Percentiles rank a stretch among this genome's conserved stretches.
phyloP scores from a whole-genome alignment of 768 basidiomycete species.

The Heimioporus sp. region DNA sequence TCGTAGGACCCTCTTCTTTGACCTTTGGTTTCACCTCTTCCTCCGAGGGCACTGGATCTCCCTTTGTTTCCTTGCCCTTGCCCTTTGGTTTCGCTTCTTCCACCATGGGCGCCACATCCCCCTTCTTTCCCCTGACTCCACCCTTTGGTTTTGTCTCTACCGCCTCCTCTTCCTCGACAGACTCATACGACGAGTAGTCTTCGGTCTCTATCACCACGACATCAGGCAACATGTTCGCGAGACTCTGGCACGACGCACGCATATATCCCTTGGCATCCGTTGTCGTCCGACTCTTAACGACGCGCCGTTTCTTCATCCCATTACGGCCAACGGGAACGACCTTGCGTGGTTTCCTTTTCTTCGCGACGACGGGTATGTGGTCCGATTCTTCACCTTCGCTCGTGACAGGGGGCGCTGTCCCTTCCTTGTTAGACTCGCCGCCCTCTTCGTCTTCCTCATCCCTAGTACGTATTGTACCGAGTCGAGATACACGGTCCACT shows the following conservation, averaged over 20 bases:
- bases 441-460: slow-evolving; percentile 28
- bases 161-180: slow-evolving; percentile 56
- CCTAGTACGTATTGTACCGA: slow-evolving; percentile 9
- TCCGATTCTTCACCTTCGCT: slow-evolving; percentile 30
- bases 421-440: slow-evolving; percentile 32
- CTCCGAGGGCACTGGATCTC: slow-evolving; percentile 8
- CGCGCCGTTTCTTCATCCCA: slow-evolving; percentile 70
- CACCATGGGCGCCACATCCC: slow-evolving; percentile 9
- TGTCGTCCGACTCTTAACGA: slow-evolving; percentile 54
- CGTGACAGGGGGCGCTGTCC: slow-evolving; percentile 23
- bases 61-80: slow-evolving; percentile 20
- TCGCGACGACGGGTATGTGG: slow-evolving; percentile 33
- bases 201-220: slow-evolving; percentile 51
- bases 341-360: slow-evolving; percentile 49
- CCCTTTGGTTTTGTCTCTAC: slow-evolving; percentile 19
- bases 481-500: slow-evolving; percentile 24
- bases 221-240: background rate
- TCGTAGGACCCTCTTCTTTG: slow-evolving; percentile 14
- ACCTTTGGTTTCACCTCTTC: slow-evolving; percentile 9
- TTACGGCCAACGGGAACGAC: slow-evolving; percentile 73
- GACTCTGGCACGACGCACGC: slow-evolving; percentile 41
- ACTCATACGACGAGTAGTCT: slow-evolving; percentile 82
- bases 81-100: slow-evolving; percentile 16
- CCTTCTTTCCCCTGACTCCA: slow-evolving; percentile 20
- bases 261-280: slow-evolving; percentile 71